These are phyloP conservation scores for Aspergillus wentii DNA, from an alignment of 495 filamentous ascomycete genomes.

Conservation along the genomic window DNA sequence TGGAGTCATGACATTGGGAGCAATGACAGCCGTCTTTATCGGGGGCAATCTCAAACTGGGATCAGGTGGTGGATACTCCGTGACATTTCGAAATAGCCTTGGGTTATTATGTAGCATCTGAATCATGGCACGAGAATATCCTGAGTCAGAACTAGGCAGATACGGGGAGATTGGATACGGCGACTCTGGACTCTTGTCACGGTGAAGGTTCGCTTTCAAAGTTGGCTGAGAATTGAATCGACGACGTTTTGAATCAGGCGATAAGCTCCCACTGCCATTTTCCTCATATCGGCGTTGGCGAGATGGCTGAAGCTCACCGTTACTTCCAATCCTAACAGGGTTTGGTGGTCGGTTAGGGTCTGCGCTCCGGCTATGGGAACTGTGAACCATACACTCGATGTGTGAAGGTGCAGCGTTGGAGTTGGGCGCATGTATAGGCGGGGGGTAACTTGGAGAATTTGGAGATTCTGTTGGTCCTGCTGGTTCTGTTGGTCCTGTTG, in stretches of 20 bases:
- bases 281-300: slow-evolving; percentile 27
- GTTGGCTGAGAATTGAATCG: slow-evolving; percentile 35
- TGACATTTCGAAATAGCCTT: slow-evolving; percentile 19
- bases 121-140: slow-evolving; percentile 23
- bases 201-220: slow-evolving; percentile 22
- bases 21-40: slow-evolving; percentile 39
- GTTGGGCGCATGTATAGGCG: too few relatives aligned
- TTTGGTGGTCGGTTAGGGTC: slow-evolving; percentile 15
- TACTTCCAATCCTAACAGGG: slow-evolving; percentile 17
- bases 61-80: slow-evolving; percentile 26
- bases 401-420: slow-evolving; percentile 13
- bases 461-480: slow-evolving; percentile 23
- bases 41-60: slow-evolving; percentile 55
- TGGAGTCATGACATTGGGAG: slow-evolving; percentile 19
- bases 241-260: slow-evolving; percentile 55
- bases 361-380: slow-evolving; percentile 17
- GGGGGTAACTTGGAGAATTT: too few relatives aligned
- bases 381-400: slow-evolving; percentile 15
- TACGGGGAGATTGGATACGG: slow-evolving; percentile 29
- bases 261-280: slow-evolving; percentile 15
- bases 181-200: slow-evolving; percentile 30
- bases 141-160: slow-evolving; percentile 24
- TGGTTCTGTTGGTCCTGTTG: slow-evolving; percentile 35
- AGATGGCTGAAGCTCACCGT: slow-evolving; percentile 13
- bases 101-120: slow-evolving; percentile 37